Evolutionary conservation across 78 protist genomes (phyloP), one percentile per base, ranked within the genome.

Genomic region (Emiliania huxleyi): DNA sequence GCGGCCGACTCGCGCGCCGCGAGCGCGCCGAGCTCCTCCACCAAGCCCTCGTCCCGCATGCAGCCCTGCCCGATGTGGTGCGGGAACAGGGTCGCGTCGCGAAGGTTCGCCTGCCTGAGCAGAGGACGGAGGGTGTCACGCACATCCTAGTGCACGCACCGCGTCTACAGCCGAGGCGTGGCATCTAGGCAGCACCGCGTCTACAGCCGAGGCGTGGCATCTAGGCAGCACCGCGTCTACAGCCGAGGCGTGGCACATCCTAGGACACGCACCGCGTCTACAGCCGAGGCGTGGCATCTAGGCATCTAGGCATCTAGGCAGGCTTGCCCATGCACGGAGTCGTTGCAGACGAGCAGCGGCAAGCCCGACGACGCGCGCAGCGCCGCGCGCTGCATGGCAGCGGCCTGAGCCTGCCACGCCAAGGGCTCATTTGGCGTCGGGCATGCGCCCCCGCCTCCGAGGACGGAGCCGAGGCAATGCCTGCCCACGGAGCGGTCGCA

Each of bases 61-160:
- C 87, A 79, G 38, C 87, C 87, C 49, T 21, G 87, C 21, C 87
- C 87, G 52, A 79, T 25, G 87, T 79, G 48, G 48, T 79, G 87
- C 87, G 87, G 87, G 46, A 42, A 79, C 35, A 79, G 48, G 38
- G 87, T 79, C 49, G 87, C 45, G 46, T 21, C 87, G 19, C 5
- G 6, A 26, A 40, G 35, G 49, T 11, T 42, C n/a, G 19, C 1
- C 1, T 42, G 49, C n/a, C n/a, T n/a, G n/a, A n/a, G 37, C 75
- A 29, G 75, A 26, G 75, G 37, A 62, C 75, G n/a, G n/a, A n/a
- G n/a, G n/a, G n/a, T n/a, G n/a, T n/a, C n/a, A n/a, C n/a, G n/a
- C n/a, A n/a, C n/a, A n/a, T n/a, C n/a, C n/a, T n/a, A n/a, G n/a
- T n/a, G n/a, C n/a, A n/a, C n/a, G n/a, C n/a, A n/a, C n/a, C n/a